Conservation (phyloP, 495 filamentous ascomycete genomes). For the Xylaria castorea region DNA sequence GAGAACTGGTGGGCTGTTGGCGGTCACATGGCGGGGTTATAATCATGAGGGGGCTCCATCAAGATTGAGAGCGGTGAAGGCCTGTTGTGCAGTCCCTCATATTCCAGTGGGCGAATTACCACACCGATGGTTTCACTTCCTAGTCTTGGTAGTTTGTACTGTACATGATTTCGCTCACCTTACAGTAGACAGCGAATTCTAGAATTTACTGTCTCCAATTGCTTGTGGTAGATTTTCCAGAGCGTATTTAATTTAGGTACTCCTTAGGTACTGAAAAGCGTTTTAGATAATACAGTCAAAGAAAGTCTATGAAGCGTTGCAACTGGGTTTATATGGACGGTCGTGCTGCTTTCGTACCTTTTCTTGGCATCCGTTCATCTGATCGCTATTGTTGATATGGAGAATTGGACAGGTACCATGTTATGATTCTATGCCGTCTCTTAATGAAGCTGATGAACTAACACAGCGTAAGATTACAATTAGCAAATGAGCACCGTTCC, state of each 20-base stretch:
- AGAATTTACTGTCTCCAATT: background rate
- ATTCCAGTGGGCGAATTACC: background rate
- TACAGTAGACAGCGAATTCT: background rate
- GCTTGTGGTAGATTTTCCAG: too few species aligned
- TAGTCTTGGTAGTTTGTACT: background rate
- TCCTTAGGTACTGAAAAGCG: background rate
- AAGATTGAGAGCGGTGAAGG: slow-evolving; percentile 4
- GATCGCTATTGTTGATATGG: background rate
- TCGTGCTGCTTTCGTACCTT: background rate
- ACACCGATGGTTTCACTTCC: background rate
- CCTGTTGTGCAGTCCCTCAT: background rate
- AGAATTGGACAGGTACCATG: background rate
- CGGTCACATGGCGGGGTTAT: slow-evolving; percentile 1
- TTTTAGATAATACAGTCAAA: background rate
- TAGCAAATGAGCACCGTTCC: background rate
- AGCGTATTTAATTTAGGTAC: too few species aligned
- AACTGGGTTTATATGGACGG: background rate
- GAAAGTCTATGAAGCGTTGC: background rate
- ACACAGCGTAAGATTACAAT: background rate
- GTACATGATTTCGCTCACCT: too few species aligned
- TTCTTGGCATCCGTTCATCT: background rate
- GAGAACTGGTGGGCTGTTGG: background rate
- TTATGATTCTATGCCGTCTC: background rate
- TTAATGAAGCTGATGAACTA: background rate
- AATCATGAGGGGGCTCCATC: background rate